Percentiles rank a stretch among this genome's conserved stretches.
phyloP scores from a whole-genome alignment of 208 protist species.

The Leptomonas seymouri region DNA sequence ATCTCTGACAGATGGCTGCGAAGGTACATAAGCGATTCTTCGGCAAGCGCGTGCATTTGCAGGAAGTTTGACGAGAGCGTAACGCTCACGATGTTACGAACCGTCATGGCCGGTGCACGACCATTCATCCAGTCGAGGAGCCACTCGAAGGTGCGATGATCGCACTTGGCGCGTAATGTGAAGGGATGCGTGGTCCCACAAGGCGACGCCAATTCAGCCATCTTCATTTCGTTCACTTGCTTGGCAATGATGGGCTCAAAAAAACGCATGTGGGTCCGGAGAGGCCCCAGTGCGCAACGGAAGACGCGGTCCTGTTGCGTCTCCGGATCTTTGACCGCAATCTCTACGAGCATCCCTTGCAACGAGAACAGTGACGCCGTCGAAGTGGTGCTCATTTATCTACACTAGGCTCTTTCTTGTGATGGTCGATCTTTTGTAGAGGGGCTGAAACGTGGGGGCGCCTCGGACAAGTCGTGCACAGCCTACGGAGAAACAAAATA shows the following conservation, averaged over 20 bases:
- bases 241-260: slow-evolving; percentile 60
- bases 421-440: background rate
- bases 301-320: slow-evolving; percentile 45
- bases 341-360: slow-evolving; percentile 38
- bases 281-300: slow-evolving; percentile 43
- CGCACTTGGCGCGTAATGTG: slow-evolving; percentile 69
- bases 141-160: slow-evolving; percentile 72
- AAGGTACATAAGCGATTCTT: slow-evolving; percentile 61
- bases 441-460: too few relatives aligned
- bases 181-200: slow-evolving; percentile 24
- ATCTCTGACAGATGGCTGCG: slow-evolving; percentile 58
- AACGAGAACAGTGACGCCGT: slow-evolving; percentile 1
- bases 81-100: slow-evolving; percentile 64
- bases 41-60: slow-evolving; percentile 60
- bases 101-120: slow-evolving; percentile 42
- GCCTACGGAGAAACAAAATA: too few relatives aligned
- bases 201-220: background rate
- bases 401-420: background rate
- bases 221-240: slow-evolving; percentile 37
- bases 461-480: too few relatives aligned
- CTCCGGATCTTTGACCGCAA: slow-evolving; percentile 63
- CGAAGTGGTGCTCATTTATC: background rate
- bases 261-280: slow-evolving; percentile 65
- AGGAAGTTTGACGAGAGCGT: slow-evolving; percentile 74
- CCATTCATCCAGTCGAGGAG: slow-evolving; percentile 61